Percentiles rank a stretch among this genome's conserved stretches.
Evolutionary conservation across 1,284 basidiomycete species (phyloP).

Genomic region (Sparassis latifolia): DNA sequence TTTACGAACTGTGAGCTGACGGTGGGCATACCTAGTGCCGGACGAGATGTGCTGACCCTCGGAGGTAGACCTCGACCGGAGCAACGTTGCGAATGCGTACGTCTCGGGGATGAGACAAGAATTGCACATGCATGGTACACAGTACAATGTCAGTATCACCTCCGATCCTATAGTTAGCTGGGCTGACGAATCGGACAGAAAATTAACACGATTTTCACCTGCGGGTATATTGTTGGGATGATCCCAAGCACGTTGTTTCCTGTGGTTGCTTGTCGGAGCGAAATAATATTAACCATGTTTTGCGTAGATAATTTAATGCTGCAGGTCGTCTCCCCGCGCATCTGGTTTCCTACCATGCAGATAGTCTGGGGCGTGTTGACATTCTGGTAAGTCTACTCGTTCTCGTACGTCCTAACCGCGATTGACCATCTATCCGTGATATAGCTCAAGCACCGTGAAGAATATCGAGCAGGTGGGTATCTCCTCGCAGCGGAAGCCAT

Average conservation of each 20-base stretch:
- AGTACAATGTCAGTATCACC: constrained; percentile 48
- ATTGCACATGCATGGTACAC: constrained; percentile 60
- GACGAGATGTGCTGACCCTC: not conserved
- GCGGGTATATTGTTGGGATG: constrained; percentile 68
- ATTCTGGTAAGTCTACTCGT: constrained; percentile 38
- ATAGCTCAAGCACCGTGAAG: constrained; percentile 49
- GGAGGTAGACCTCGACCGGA: constrained; percentile 53
- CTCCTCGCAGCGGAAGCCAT: not conserved
- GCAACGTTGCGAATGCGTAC: constrained; percentile 65
- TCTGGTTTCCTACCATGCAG: constrained; percentile 64
- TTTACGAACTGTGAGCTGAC: constrained; percentile 52
- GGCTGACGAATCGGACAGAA: constrained; percentile 30
- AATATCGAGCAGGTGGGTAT: constrained; percentile 47
- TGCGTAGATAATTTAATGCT: constrained; percentile 55
- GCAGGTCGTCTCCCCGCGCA: constrained; percentile 51
- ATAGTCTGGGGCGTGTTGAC: constrained; percentile 60
- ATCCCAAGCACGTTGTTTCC: constrained; percentile 48
- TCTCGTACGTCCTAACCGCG: not conserved
- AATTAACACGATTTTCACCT: constrained; percentile 69
- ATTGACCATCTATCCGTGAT: not conserved
- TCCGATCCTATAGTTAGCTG: no score
- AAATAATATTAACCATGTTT: not conserved
- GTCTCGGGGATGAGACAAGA: constrained; percentile 83
- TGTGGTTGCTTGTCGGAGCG: not conserved
- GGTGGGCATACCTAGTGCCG: not conserved